phyloP scores from a whole-genome alignment of 768 basidiomycete species.

The Lanmaoa pseudosensibilis region DNA sequence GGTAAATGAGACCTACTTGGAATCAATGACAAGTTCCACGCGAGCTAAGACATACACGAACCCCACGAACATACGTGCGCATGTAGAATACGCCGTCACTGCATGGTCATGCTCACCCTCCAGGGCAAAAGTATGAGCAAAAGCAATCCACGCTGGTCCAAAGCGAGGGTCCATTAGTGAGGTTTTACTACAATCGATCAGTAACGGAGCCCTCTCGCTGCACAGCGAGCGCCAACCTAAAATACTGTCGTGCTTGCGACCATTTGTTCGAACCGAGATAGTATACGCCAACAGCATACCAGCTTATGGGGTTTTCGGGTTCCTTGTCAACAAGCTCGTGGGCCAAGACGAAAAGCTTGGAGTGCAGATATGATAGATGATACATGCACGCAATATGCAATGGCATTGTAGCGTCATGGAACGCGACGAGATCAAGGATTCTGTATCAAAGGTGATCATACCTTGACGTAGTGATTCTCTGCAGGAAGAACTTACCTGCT shows the following conservation, averaged over 20 bases:
- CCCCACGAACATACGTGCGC: constrained; percentile 94
- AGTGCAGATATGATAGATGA: constrained; percentile 87
- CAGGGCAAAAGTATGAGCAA: constrained; percentile 94
- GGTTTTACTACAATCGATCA: constrained; percentile 67
- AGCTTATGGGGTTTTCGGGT: constrained; percentile 89
- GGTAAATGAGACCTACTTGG: constrained; percentile 87
- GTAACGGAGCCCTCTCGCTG: background rate
- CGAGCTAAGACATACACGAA: constrained; percentile 35
- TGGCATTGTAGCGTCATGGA: constrained; percentile 88
- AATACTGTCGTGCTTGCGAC: constrained; percentile 90
- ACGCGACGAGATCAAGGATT: constrained; percentile 79
- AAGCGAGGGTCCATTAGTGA: constrained; percentile 96
- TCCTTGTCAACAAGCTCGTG: constrained; percentile 95
- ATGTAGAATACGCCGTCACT: constrained; percentile 97
- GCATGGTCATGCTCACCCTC: constrained; percentile 99
- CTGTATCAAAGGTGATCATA: constrained; percentile 39
- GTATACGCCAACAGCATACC: constrained; percentile 99
- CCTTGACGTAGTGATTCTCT: background rate
- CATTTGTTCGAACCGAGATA: constrained; percentile 87
- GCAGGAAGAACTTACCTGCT: constrained; percentile 49
- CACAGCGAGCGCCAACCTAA: constrained; percentile 64
- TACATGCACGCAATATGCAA: constrained; percentile 98
- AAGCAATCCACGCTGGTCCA: constrained; percentile 95
- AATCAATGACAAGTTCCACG: constrained; percentile 7
- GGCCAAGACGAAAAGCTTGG: constrained; percentile 92